Conservation (phyloP, 2,329 filamentous ascomycete species). For the Colletotrichum phormii region DNA sequence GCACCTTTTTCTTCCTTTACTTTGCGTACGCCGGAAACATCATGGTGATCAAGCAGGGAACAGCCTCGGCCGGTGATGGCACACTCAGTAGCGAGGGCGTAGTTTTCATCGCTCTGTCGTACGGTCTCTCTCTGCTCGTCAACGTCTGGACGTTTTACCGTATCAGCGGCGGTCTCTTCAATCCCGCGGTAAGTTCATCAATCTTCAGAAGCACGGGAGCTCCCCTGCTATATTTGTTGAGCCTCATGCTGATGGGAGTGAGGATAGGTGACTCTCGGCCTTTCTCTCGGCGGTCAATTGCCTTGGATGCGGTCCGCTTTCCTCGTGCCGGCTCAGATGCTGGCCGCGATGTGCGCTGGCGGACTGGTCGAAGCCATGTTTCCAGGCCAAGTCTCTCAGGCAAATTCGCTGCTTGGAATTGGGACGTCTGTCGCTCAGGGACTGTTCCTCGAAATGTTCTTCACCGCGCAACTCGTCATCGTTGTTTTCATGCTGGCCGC, state of each 20-base stretch:
- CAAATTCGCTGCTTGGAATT: constrained; percentile 59
- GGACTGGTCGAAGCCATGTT: constrained; percentile 66
- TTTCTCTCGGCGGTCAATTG: constrained; percentile 62
- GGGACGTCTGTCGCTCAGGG: constrained; percentile 62
- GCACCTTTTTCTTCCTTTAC: constrained; percentile 57
- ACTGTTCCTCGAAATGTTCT: constrained; percentile 71
- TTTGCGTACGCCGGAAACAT: constrained; percentile 51
- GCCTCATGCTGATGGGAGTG: neutral
- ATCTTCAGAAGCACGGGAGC: neutral
- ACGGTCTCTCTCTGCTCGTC: constrained; percentile 57
- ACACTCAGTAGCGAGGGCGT: constrained; percentile 41
- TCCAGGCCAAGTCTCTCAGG: constrained; percentile 58
- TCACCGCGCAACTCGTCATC: constrained; percentile 69
- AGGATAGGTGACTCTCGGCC: constrained; percentile 59
- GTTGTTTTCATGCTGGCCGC: constrained; percentile 73
- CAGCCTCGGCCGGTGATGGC: neutral
- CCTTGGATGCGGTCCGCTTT: constrained; percentile 57
- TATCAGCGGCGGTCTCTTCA: constrained; percentile 57
- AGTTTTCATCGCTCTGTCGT: constrained; percentile 53
- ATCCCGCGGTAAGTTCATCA: constrained; percentile 48
- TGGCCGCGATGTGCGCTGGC: constrained; percentile 65
- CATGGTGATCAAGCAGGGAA: constrained; percentile 42
- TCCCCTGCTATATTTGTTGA: neutral
- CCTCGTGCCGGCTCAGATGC: constrained; percentile 63
- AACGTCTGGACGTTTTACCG: constrained; percentile 63